A percentile compares a stretch with the other conserved stretches of the same genome.
Evolutionary conservation across 2,329 filamentous ascomycete species (phyloP).

Genomic region (Myriosclerotinia scirpicola): DNA sequence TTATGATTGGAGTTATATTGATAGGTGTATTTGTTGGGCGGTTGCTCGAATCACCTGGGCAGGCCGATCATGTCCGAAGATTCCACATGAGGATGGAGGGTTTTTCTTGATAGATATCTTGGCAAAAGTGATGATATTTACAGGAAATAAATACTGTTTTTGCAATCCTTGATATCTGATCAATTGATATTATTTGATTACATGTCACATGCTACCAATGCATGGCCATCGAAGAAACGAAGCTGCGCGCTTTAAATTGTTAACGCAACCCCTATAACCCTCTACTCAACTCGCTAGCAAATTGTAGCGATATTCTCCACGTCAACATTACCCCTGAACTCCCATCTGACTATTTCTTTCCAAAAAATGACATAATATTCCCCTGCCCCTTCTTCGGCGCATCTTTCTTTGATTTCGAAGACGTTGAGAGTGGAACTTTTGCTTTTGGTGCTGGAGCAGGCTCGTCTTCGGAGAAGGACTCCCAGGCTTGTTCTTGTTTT

Average conservation of each 20-base stretch:
- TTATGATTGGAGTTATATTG: constrained; percentile 1
- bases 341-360: constrained; percentile 59
- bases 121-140: not conserved
- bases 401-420: constrained; percentile 55
- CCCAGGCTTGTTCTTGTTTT: constrained; percentile 80
- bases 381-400: constrained; percentile 63
- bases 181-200: not conserved
- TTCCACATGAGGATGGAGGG: not conserved
- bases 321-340: not conserved
- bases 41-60: too few relatives aligned
- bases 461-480: constrained; percentile 92
- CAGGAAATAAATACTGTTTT: not conserved
- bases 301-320: not conserved
- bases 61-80: not conserved
- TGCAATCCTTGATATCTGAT: not conserved
- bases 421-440: constrained; percentile 45
- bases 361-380: constrained; percentile 90
- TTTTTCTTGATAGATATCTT: not conserved
- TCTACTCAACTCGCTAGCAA: not conserved
- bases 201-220: not conserved
- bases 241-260: not conserved
- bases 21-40: not conserved
- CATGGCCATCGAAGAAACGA: not conserved
- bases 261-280: not conserved
- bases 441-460: constrained; percentile 53